Percentiles rank a stretch among this genome's conserved stretches.
phyloP scores from a whole-genome alignment of 495 filamentous ascomycete species.

The Penicillium subrubescens region DNA sequence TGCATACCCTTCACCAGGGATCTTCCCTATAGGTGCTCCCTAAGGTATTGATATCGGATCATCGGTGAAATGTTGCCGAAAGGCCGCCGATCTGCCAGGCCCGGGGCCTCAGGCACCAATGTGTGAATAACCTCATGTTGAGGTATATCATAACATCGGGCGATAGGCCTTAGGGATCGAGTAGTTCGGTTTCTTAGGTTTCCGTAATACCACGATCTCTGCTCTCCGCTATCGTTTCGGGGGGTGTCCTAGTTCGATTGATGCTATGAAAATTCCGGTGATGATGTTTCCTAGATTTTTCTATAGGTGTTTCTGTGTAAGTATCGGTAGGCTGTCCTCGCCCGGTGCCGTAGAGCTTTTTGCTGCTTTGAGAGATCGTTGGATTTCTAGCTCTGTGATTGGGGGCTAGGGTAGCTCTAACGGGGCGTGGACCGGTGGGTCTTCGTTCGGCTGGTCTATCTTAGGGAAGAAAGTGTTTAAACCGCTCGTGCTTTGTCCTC shows the following conservation, averaged over 20 bases:
- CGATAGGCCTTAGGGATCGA: too few species aligned
- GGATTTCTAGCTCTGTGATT: too few species aligned
- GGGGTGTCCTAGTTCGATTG: slow-evolving; percentile 23
- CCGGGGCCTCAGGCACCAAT: too few species aligned
- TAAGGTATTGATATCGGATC: too few species aligned
- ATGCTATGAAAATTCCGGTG: slow-evolving; percentile 22
- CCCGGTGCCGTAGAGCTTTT: slow-evolving; percentile 29
- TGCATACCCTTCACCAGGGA: too few species aligned
- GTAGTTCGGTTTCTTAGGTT: too few species aligned
- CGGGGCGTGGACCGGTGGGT: not conserved
- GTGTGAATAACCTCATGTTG: too few species aligned
- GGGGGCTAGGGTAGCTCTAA: slow-evolving; percentile 24
- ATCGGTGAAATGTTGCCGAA: too few species aligned
- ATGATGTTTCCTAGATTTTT: slow-evolving; percentile 16
- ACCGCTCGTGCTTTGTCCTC: slow-evolving; percentile 27
- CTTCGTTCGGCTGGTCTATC: slow-evolving; percentile 18
- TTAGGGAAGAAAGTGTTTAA: slow-evolving; percentile 30
- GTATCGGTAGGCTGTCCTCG: slow-evolving; percentile 25
- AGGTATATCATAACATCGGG: too few species aligned
- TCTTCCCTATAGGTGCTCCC: too few species aligned
- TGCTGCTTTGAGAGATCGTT: slow-evolving; percentile 20
- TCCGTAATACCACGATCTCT: slow-evolving; percentile 29
- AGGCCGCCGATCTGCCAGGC: too few species aligned
- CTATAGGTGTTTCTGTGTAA: slow-evolving; percentile 28
- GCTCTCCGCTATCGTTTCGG: slow-evolving; percentile 18